Evolutionary conservation across 768 basidiomycete species (phyloP).

Genomic region (Flagelloscypha sp.): DNA sequence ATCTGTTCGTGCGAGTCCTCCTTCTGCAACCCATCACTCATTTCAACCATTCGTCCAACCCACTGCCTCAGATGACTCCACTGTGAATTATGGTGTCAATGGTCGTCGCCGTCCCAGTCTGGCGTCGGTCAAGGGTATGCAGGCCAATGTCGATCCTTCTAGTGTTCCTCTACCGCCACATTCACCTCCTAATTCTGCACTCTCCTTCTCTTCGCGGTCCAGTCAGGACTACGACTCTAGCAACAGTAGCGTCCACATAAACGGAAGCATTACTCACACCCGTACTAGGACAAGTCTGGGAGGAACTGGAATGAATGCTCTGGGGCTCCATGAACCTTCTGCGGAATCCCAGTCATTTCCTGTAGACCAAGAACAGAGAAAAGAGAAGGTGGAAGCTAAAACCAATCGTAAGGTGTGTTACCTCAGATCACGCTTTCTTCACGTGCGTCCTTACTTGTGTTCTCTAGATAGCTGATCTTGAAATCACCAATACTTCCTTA

Average conservation of each 20-base stretch:
- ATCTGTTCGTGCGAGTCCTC: constrained; percentile 24
- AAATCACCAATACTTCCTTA: constrained; percentile 84
- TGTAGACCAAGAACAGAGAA: constrained; percentile 33
- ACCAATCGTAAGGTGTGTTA: constrained; percentile 72
- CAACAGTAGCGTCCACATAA: constrained; percentile 21
- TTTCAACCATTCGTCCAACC: constrained; percentile 24
- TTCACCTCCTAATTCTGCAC: constrained; percentile 62
- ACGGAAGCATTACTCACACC: too few relatives aligned
- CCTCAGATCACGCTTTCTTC: constrained; percentile 1
- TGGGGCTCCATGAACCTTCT: too few relatives aligned
- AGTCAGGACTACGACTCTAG: constrained; percentile 30
- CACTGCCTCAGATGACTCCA: constrained; percentile 18
- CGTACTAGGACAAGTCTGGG: too few relatives aligned
- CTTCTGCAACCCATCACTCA: constrained; percentile 20
- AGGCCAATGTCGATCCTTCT: constrained; percentile 43
- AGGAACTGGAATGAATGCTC: too few relatives aligned
- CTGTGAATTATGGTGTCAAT: constrained; percentile 15
- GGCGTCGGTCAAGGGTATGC: constrained; percentile 13
- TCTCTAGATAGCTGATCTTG: constrained; percentile 78
- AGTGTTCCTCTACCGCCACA: constrained; percentile 55
- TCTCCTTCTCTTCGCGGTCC: constrained; percentile 76
- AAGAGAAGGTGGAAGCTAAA: constrained; percentile 66
- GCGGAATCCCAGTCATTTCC: too few relatives aligned
- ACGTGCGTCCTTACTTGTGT: constrained; percentile 1
- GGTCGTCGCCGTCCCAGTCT: too few relatives aligned